Conservation (phyloP, 257 asterid genomes). For the Lycium barbarum region DNA sequence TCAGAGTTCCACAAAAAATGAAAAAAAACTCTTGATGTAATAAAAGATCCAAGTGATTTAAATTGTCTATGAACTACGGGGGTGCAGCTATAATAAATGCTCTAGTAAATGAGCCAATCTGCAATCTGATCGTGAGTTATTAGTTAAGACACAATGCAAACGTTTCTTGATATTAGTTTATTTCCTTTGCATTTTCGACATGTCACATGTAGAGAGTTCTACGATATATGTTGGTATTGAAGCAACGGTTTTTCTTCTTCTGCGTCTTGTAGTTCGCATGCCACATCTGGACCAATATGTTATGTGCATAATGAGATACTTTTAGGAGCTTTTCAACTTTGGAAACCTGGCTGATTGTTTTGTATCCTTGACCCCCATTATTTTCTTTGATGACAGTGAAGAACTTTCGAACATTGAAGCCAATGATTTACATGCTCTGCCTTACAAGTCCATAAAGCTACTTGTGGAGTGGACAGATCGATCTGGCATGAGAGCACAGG, state of each 20-base stretch:
- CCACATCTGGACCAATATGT: conserved; percentile 75
- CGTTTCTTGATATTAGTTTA: neutral
- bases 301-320: conserved; percentile 76
- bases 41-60: neutral
- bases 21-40: neutral
- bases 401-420: conserved; percentile 81
- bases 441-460: conserved; percentile 79
- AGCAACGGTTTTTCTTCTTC: conserved; percentile 12
- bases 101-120: neutral
- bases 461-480: conserved; percentile 83
- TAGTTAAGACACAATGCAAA: neutral
- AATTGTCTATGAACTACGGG: neutral
- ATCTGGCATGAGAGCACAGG: conserved; percentile 60
- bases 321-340: conserved; percentile 73
- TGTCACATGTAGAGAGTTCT: neutral
- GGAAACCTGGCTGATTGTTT: neutral
- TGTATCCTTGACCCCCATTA: conserved; percentile 36
- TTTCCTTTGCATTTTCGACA: neutral
- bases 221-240: neutral
- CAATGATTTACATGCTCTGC: conserved; percentile 75
- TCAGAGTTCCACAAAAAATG: neutral
- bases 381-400: conserved; percentile 52
- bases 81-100: neutral
- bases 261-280: conserved; percentile 60
- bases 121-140: neutral